Evolutionary conservation across 2,329 filamentous ascomycete species (phyloP).

Genomic region (Aspergillus latus): DNA sequence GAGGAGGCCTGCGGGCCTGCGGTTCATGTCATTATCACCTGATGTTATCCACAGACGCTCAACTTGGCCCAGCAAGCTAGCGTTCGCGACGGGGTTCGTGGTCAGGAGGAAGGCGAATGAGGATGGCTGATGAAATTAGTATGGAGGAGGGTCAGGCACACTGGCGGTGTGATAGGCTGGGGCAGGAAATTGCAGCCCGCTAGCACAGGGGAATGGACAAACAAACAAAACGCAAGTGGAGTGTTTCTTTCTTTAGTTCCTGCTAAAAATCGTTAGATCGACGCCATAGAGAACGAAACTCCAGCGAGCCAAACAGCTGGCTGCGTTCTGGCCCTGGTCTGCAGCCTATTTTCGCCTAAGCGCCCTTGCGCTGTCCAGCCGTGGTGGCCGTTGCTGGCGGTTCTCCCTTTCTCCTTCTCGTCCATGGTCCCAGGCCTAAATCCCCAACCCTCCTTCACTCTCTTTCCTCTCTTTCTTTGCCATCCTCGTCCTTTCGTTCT

Average conservation of each 20-base stretch:
- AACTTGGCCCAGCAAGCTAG: neutral
- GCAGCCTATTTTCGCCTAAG: constrained; percentile 13
- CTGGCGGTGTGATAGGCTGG: constrained; percentile 13
- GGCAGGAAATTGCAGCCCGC: constrained; percentile 3
- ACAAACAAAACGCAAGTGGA: constrained; percentile 16
- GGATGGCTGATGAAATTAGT: constrained; percentile 5
- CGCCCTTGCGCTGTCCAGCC: constrained; percentile 22
- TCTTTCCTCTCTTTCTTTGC: constrained; percentile 21
- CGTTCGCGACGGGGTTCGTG: neutral
- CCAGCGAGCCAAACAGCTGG: constrained; percentile 5
- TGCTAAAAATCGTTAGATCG: neutral
- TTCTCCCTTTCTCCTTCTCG: constrained; percentile 13
- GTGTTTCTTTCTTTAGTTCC: constrained; percentile 8
- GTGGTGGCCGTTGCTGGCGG: neutral
- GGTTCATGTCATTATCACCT: neutral
- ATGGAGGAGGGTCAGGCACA: constrained; percentile 17
- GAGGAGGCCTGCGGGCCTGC: neutral
- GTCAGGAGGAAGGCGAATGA: constrained; percentile 7
- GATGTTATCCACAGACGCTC: neutral
- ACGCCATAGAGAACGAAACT: constrained; percentile 2
- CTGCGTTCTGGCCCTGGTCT: constrained; percentile 18
- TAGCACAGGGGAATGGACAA: constrained; percentile 14
- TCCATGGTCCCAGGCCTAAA: neutral
- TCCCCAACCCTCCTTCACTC: constrained; percentile 11
- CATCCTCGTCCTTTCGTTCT: constrained; percentile 21